Percentiles rank a stretch among this genome's conserved stretches.
These are phyloP conservation scores for Tribonema minus DNA, from an alignment of 108 stramenopile species.

Conservation along the genomic window DNA sequence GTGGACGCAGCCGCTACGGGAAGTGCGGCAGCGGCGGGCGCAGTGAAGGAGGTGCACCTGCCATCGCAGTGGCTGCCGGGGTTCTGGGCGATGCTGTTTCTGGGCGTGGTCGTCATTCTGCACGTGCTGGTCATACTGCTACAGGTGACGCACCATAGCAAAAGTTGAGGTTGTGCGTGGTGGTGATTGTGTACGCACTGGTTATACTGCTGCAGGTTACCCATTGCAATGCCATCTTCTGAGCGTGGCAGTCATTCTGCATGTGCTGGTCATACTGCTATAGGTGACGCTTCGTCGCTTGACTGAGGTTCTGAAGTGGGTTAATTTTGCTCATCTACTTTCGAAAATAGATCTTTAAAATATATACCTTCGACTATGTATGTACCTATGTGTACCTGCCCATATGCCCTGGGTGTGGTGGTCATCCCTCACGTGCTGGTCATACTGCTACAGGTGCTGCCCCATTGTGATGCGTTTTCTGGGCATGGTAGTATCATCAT, in stretches of 20 bases:
- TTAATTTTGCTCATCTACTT: too few relatives aligned
- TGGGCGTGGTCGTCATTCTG: conserved; percentile 67
- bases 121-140: conserved; percentile 78
- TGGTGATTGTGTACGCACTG: conserved; percentile 72
- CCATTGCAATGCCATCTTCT: too few relatives aligned
- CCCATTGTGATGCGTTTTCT: too few relatives aligned
- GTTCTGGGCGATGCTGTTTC: conserved; percentile 69
- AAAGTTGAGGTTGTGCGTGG: conserved; percentile 65
- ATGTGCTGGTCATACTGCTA: conserved; percentile 77
- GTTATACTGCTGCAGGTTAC: conserved; percentile 78
- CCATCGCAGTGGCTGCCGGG: conserved; percentile 66
- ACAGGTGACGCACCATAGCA: too few relatives aligned
- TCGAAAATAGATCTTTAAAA: too few relatives aligned
- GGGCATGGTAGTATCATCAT: conserved; percentile 67
- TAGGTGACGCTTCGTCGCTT: too few relatives aligned
- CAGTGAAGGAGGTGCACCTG: conserved; percentile 38
- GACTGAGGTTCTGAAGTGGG: conserved; percentile 60
- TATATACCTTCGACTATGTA: too few relatives aligned
- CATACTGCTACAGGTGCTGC: conserved; percentile 77
- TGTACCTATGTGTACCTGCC: too few relatives aligned
- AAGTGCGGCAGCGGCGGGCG: background rate
- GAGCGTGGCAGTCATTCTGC: conserved; percentile 68
- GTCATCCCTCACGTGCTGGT: conserved; percentile 74
- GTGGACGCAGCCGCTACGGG: background rate
- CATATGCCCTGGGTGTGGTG: conserved; percentile 67